Evolutionary conservation across 2,329 filamentous ascomycete genomes (phyloP).

Genomic region (Verticillium nonalfalfae): DNA sequence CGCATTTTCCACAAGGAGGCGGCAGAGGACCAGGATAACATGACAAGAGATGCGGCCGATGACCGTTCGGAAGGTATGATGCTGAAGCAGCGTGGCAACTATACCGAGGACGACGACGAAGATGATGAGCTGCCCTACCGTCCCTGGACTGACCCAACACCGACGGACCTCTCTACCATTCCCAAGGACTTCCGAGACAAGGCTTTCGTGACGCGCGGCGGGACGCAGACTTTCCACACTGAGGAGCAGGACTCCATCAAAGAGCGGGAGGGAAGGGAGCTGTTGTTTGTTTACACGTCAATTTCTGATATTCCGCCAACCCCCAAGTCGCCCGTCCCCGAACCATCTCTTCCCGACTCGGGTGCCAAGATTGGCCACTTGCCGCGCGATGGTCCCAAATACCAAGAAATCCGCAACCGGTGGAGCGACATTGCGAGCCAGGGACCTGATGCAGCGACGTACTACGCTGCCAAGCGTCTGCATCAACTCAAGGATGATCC

Average conservation of each 20-base stretch:
- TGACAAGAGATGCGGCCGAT: slow-evolving; percentile 66
- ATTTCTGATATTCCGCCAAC: slow-evolving; percentile 48
- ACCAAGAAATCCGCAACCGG: slow-evolving; percentile 42
- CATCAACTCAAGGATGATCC: slow-evolving; percentile 26
- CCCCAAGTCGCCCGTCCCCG: slow-evolving; percentile 44
- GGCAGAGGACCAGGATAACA: slow-evolving; percentile 61
- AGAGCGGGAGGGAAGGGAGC: slow-evolving; percentile 50
- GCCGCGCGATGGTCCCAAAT: slow-evolving; percentile 30
- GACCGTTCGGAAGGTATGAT: slow-evolving; percentile 69
- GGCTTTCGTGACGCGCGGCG: slow-evolving; percentile 49
- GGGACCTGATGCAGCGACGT: slow-evolving; percentile 34
- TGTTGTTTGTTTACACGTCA: slow-evolving; percentile 55
- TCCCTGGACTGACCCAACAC: slow-evolving; percentile 43
- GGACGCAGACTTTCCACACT: slow-evolving; percentile 42
- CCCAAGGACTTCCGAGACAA: slow-evolving; percentile 37
- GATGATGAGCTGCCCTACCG: slow-evolving; percentile 46
- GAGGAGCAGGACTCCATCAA: slow-evolving; percentile 49
- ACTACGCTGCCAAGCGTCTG: slow-evolving; percentile 36
- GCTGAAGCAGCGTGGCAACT: slow-evolving; percentile 48
- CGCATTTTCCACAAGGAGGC: slow-evolving; percentile 67
- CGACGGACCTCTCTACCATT: slow-evolving; percentile 40
- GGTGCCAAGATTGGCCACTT: slow-evolving; percentile 26
- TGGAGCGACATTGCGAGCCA: slow-evolving; percentile 39
- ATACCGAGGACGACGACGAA: slow-evolving; percentile 51
- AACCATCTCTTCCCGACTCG: slow-evolving; percentile 16